A percentile compares a stretch with the other conserved stretches of the same genome.
These are phyloP conservation scores for Fusarium nisikadoi DNA, from an alignment of 2,329 filamentous ascomycete genomes.

Conservation along the genomic window DNA sequence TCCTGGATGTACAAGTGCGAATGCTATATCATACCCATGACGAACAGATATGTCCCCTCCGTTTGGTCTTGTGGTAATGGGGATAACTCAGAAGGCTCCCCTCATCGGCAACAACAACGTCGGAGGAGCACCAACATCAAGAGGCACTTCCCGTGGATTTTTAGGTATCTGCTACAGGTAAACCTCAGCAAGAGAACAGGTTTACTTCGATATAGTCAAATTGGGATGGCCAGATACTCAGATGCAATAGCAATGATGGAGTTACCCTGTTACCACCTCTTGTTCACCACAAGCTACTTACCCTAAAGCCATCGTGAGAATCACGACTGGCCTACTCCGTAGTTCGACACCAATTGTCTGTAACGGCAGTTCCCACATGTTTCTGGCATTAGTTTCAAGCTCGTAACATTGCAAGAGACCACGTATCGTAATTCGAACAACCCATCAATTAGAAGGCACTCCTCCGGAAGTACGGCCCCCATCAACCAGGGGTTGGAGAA, in stretches of 20 bases:
- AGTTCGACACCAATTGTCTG: neutral
- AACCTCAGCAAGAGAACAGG: too few relatives aligned
- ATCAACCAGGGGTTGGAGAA: slow-evolving; percentile 16
- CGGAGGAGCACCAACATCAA: neutral
- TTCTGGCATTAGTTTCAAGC: neutral
- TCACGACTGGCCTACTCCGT: neutral
- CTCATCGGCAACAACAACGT: neutral
- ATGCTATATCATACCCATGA: neutral
- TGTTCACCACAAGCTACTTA: neutral
- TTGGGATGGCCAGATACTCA: neutral
- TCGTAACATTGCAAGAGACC: neutral
- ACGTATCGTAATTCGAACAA: neutral
- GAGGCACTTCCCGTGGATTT: neutral
- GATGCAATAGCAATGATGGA: neutral
- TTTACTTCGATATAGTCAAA: neutral
- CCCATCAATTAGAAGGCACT: neutral
- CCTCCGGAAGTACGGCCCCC: slow-evolving; percentile 22
- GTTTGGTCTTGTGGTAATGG: neutral
- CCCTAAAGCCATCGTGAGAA: neutral
- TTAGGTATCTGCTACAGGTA: too few relatives aligned
- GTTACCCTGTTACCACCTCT: neutral
- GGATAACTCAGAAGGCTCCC: neutral
- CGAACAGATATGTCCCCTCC: neutral
- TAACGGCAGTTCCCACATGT: neutral
- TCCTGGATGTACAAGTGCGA: neutral